Evolutionary conservation across 768 basidiomycete genomes (phyloP).

Genomic region (Boletales sp.): DNA sequence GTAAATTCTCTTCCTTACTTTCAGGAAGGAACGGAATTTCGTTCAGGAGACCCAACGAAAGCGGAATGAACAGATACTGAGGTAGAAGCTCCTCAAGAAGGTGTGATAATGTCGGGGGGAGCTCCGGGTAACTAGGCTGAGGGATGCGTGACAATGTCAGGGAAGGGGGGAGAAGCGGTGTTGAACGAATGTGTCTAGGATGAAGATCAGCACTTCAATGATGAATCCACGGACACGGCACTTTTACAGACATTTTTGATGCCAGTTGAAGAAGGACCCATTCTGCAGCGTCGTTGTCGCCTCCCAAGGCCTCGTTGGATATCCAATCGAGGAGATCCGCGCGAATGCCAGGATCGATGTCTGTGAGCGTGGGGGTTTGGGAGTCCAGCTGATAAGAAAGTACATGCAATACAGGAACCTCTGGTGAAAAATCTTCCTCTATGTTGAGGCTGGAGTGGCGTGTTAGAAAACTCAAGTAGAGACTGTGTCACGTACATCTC

Average conservation of each 20-base stretch:
- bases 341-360: constrained; percentile 31
- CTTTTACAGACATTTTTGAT: constrained; percentile 55
- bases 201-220: not conserved
- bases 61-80: constrained; percentile 48
- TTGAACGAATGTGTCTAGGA: constrained; percentile 60
- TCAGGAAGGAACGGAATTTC: constrained; percentile 56
- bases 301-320: constrained; percentile 62
- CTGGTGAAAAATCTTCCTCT: constrained; percentile 34
- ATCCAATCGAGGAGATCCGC: constrained; percentile 69
- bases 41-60: constrained; percentile 65
- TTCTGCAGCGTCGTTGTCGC: constrained; percentile 68
- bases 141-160: constrained; percentile 65
- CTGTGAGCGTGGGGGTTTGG: not conserved
- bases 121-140: constrained; percentile 29
- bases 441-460: constrained; percentile 31
- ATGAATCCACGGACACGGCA: not conserved
- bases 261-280: constrained; percentile 65
- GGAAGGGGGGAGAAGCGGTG: constrained; percentile 64
- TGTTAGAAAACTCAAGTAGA: constrained; percentile 13
- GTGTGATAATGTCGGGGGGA: constrained; percentile 46
- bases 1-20: constrained; percentile 66
- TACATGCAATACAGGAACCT: constrained; percentile 68
- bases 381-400: constrained; percentile 39
- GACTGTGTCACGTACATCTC: constrained; percentile 51
- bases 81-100: constrained; percentile 61